Percentiles rank a stretch among this genome's conserved stretches.
Evolutionary conservation across 2,329 filamentous ascomycete species (phyloP).

Genomic region (Sclerotinia trifoliorum): DNA sequence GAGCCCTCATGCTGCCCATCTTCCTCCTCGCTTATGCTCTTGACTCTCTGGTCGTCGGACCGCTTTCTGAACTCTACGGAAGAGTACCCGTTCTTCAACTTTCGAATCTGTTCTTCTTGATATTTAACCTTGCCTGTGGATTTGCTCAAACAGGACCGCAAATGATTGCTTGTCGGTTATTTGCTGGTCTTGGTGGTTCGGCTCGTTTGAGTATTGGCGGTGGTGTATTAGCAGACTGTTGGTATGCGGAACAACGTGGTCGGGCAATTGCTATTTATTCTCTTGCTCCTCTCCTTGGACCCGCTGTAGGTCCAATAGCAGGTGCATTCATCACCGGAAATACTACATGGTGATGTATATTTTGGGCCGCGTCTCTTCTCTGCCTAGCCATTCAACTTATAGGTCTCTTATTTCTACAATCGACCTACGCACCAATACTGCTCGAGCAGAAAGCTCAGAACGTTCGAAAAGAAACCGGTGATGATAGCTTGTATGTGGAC

Average conservation of each 20-base stretch:
- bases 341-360: conserved; percentile 54
- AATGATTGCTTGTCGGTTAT: conserved; percentile 47
- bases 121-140: conserved; percentile 54
- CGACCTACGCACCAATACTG: conserved; percentile 51
- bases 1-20: conserved; percentile 47
- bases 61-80: conserved; percentile 53
- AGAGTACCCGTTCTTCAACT: conserved; percentile 45
- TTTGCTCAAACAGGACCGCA: conserved; percentile 46
- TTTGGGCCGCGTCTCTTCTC: conserved; percentile 50
- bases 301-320: conserved; percentile 45
- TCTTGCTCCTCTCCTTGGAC: conserved; percentile 38
- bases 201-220: conserved; percentile 48
- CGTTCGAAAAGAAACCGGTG: conserved; percentile 53
- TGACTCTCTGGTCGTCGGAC: conserved; percentile 58
- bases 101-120: conserved; percentile 51
- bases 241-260: conserved; percentile 49
- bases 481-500: conserved; percentile 53
- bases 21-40: conserved; percentile 46
- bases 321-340: conserved; percentile 51
- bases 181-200: conserved; percentile 51
- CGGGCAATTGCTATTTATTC: conserved; percentile 42
- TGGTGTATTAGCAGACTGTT: conserved; percentile 47
- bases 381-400: conserved; percentile 44
- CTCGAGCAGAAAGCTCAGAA: conserved; percentile 45
- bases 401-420: conserved; percentile 44